Conservation (phyloP, 1,284 basidiomycete genomes). For the Pholiota adiposa region DNA sequence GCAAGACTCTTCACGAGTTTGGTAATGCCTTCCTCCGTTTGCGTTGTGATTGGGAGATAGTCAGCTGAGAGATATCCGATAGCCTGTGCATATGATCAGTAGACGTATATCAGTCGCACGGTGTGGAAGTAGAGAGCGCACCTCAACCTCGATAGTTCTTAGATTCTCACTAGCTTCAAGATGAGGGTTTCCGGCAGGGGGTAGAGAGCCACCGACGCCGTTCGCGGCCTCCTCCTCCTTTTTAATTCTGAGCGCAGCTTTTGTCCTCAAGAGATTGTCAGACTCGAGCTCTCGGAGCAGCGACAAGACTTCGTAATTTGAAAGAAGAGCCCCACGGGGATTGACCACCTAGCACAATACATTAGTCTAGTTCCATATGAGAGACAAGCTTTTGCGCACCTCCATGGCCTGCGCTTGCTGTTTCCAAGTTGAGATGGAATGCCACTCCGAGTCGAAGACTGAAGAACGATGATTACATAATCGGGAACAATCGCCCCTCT, state of each 20-base stretch:
- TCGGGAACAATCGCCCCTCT: slow-evolving; percentile 12
- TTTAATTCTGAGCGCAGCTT: slow-evolving; percentile 72
- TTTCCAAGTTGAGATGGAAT: too few relatives aligned
- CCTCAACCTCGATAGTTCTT: slow-evolving; percentile 89
- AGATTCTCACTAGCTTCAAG: slow-evolving; percentile 77
- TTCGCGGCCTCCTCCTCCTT: slow-evolving; percentile 83
- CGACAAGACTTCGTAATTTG: slow-evolving; percentile 86
- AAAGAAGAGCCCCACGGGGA: slow-evolving; percentile 80
- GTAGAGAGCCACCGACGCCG: slow-evolving; percentile 48
- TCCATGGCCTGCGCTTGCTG: slow-evolving; percentile 15
- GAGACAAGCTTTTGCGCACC: slow-evolving; percentile 10
- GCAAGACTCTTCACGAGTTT: slow-evolving; percentile 71
- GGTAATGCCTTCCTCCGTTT: slow-evolving; percentile 69
- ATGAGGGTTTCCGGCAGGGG: slow-evolving; percentile 34
- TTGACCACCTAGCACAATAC: slow-evolving; percentile 65
- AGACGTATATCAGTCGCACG: slow-evolving; percentile 1
- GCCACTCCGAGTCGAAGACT: neutral
- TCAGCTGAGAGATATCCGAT: slow-evolving; percentile 82
- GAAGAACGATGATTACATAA: slow-evolving; percentile 5
- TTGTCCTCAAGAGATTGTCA: slow-evolving; percentile 69
- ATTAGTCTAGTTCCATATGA: neutral
- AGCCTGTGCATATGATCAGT: slow-evolving; percentile 53
- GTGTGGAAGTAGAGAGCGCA: slow-evolving; percentile 35
- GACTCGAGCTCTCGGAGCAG: slow-evolving; percentile 80
- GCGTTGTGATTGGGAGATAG: slow-evolving; percentile 69